A percentile compares a stretch with the other conserved stretches of the same genome.
phyloP scores from a whole-genome alignment of 176 grass and related monocot species.

The Tillandsia leiboldiana region DNA sequence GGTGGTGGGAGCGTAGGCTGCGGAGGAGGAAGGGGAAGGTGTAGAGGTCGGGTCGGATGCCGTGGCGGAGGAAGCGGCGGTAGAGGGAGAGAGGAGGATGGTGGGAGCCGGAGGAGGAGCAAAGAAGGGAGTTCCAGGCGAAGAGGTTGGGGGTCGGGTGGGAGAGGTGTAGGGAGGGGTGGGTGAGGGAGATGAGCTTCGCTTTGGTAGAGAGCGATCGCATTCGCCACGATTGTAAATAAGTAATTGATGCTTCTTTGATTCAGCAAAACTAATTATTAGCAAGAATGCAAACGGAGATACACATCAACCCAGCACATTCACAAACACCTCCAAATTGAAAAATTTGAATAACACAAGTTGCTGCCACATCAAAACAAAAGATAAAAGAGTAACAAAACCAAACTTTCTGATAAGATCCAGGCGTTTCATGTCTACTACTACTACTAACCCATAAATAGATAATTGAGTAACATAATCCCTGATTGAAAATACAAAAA shows the following conservation, averaged over 20 bases:
- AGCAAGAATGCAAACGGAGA: too few relatives aligned
- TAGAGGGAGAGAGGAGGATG: constrained; percentile 6
- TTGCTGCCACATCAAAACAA: background rate
- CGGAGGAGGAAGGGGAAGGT: constrained; percentile 19
- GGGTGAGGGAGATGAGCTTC: background rate
- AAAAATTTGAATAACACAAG: background rate
- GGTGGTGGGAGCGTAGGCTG: background rate
- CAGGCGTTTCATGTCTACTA: background rate
- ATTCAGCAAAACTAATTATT: too few relatives aligned
- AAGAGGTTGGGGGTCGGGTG: background rate
- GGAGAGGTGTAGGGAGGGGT: background rate
- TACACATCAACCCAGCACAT: too few relatives aligned
- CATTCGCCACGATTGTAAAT: background rate
- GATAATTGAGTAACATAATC: background rate
- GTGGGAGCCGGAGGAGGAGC: constrained; percentile 1
- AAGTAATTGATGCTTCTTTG: too few relatives aligned
- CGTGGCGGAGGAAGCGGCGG: constrained; percentile 5
- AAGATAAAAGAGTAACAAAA: background rate
- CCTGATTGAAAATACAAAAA: constrained; percentile 2
- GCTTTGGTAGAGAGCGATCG: background rate
- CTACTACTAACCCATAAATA: background rate
- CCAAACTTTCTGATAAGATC: background rate
- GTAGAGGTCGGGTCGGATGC: constrained; percentile 20
- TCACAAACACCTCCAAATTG: too few relatives aligned
- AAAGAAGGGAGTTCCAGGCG: constrained; percentile 12